Conservation (phyloP, 1,284 basidiomycete genomes). For the Microbotryum scabiosae region DNA sequence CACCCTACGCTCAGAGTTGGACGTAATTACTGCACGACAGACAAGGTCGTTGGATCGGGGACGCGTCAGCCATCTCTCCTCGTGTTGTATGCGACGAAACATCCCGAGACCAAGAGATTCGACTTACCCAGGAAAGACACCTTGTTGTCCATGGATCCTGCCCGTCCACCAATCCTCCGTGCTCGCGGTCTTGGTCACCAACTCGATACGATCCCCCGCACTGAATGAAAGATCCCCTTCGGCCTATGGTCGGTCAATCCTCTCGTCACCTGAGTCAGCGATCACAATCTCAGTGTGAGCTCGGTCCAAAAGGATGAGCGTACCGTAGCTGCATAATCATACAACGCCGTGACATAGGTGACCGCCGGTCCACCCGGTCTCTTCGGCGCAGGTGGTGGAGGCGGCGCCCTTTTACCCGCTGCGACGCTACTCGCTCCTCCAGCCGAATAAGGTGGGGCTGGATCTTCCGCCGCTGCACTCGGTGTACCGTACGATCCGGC, state of each 20-base stretch:
- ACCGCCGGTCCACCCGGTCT: slow-evolving; percentile 47
- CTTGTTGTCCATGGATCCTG: slow-evolving; percentile 68
- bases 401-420: slow-evolving; percentile 67
- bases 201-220: slow-evolving; percentile 86
- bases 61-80: too few relatives aligned
- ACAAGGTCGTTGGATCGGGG: too few relatives aligned
- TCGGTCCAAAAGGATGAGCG: slow-evolving; percentile 43
- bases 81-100: too few relatives aligned
- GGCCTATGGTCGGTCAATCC: slow-evolving; percentile 49
- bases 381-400: slow-evolving; percentile 72
- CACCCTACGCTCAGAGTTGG: too few relatives aligned
- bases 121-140: slow-evolving; percentile 79
- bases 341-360: slow-evolving; percentile 81
- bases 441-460: slow-evolving; percentile 38
- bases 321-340: slow-evolving; percentile 74
- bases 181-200: slow-evolving; percentile 74
- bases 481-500: slow-evolving; percentile 39
- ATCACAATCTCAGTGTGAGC: slow-evolving; percentile 6
- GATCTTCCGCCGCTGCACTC: slow-evolving; percentile 25
- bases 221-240: slow-evolving; percentile 89
- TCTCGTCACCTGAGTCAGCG: neutral
- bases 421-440: slow-evolving; percentile 39
- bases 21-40: too few relatives aligned
- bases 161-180: slow-evolving; percentile 99
- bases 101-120: neutral